Percentiles rank a stretch among this genome's conserved stretches.
Evolutionary conservation across 148 eudicot species (phyloP).

Genomic region (Amaranthus cruentus): DNA sequence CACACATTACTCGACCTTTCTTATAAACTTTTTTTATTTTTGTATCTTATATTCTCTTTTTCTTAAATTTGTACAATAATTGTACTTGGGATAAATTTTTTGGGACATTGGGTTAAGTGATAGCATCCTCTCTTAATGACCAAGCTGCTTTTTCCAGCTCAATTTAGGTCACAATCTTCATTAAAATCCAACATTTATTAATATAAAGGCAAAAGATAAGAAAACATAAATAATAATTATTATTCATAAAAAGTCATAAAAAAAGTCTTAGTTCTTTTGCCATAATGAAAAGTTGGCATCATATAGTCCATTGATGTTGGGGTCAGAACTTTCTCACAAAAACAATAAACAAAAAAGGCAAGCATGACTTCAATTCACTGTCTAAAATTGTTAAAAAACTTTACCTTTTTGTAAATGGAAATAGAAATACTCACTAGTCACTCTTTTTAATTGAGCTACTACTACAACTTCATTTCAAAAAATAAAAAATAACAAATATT

Average conservation of each 20-base stretch:
- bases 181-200: slow-evolving; percentile 3
- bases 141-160: slow-evolving; percentile 15
- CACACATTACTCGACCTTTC: too few relatives aligned
- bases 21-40: too few relatives aligned
- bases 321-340: slow-evolving; percentile 7
- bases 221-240: neutral
- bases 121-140: neutral
- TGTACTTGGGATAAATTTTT: too few relatives aligned
- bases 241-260: neutral
- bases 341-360: slow-evolving; percentile 5
- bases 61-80: too few relatives aligned
- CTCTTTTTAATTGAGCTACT: neutral
- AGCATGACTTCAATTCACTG: neutral
- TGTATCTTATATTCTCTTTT: too few relatives aligned
- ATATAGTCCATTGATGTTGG: slow-evolving; percentile 15
- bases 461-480: too few relatives aligned
- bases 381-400: neutral
- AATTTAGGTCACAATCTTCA: slow-evolving; percentile 17
- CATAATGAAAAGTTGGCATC: slow-evolving; percentile 12
- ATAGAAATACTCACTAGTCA: slow-evolving; percentile 6
- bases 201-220: neutral
- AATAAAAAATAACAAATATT: too few relatives aligned
- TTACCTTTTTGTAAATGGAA: neutral
- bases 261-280: slow-evolving; percentile 10
- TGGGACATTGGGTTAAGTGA: too few relatives aligned